These are phyloP conservation scores for Colletotrichum sp. DNA, from an alignment of 2,329 filamentous ascomycete species.

Conservation along the genomic window DNA sequence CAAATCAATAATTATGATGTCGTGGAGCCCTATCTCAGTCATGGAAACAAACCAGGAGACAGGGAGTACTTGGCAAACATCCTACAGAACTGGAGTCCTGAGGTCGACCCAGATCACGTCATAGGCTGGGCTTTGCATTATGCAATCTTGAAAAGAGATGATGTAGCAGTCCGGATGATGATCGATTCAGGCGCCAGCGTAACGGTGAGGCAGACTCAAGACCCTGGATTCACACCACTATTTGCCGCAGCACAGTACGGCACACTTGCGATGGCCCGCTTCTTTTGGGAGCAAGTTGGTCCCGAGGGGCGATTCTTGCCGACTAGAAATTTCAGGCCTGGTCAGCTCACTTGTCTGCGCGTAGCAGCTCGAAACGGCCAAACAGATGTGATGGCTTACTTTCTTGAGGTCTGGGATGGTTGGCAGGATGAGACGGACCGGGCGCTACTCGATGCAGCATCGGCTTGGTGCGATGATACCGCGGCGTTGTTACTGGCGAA, in stretches of 20 bases:
- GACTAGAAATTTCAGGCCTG: background rate
- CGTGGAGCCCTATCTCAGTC: background rate
- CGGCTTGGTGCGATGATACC: background rate
- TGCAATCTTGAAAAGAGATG: background rate
- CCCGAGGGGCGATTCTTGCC: background rate
- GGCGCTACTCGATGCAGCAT: background rate
- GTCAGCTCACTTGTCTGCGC: background rate
- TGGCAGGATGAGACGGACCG: background rate
- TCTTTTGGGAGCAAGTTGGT: conserved; percentile 26
- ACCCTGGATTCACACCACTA: background rate
- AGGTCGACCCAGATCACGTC: background rate
- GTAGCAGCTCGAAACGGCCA: background rate
- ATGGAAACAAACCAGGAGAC: background rate
- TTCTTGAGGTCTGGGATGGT: background rate
- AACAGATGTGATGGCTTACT: background rate
- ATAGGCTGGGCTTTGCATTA: background rate
- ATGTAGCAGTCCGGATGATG: background rate
- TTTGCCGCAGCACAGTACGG: background rate
- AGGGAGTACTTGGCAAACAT: background rate
- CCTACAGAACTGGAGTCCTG: background rate
- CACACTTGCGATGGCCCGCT: conserved; percentile 20
- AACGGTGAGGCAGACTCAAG: background rate
- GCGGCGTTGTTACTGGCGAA: background rate
- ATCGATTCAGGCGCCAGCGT: background rate
- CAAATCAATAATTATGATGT: background rate